These are phyloP conservation scores for Hypholoma sublateritium DNA, from an alignment of 768 basidiomycete species.

Conservation along the genomic window DNA sequence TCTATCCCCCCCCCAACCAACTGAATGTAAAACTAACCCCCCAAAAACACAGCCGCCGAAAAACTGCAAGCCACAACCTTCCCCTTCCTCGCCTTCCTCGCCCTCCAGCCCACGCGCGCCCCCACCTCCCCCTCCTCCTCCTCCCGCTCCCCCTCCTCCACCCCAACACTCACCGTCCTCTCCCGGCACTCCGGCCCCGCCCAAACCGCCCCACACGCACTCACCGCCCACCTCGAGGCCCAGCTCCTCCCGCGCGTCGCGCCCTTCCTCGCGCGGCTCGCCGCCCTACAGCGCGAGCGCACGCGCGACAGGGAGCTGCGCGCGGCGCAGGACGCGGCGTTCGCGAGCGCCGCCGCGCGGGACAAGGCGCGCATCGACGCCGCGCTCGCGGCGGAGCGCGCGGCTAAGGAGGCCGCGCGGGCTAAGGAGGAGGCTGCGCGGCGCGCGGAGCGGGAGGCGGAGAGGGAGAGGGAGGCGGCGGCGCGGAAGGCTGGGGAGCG, in stretches of 20 bases:
- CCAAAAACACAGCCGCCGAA: conserved; percentile 47
- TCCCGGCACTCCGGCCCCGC: too few relatives aligned
- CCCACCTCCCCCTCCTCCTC: conserved; percentile 9
- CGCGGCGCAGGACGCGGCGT: conserved; percentile 82
- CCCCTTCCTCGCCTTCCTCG: conserved; percentile 90
- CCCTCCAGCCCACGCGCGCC: conserved; percentile 73
- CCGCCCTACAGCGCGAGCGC: conserved; percentile 45
- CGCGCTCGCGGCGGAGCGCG: conserved; percentile 44
- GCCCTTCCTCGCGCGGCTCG: conserved; percentile 71
- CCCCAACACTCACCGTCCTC: conserved; percentile 1
- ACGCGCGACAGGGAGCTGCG: conserved; percentile 61
- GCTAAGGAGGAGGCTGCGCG: conserved; percentile 30
- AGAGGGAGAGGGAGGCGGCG: conserved; percentile 26
- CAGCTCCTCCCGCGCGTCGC: conserved; percentile 79
- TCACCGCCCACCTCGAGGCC: conserved; percentile 65
- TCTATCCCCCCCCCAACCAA: neutral
- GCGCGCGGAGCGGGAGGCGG: conserved; percentile 16
- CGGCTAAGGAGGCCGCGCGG: conserved; percentile 29
- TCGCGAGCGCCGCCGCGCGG: conserved; percentile 56
- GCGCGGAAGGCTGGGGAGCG: conserved; percentile 23
- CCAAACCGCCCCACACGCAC: conserved; percentile 63
- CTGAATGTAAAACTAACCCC: too few relatives aligned
- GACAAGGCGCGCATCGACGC: conserved; percentile 71
- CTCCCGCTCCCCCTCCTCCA: conserved; percentile 21
- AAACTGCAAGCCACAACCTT: conserved; percentile 88